Conservation (phyloP, 495 filamentous ascomycete species). For the Pyrenopolyporus hunteri region DNA sequence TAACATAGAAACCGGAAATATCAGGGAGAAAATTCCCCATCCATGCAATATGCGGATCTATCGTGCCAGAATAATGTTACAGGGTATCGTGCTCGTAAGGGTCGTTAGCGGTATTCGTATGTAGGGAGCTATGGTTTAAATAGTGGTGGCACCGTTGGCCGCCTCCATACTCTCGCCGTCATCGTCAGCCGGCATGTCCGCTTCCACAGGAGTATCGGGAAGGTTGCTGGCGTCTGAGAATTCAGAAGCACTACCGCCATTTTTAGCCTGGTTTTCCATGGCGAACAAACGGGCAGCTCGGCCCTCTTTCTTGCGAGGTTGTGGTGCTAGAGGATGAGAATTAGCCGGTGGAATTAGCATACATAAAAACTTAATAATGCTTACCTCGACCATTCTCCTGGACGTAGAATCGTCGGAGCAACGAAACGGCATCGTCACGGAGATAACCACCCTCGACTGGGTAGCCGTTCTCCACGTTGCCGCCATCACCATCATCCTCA, state of each 20-base stretch:
- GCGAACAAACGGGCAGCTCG: conserved; percentile 55
- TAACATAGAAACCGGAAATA: conserved; percentile 11
- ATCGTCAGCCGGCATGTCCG: conserved; percentile 12
- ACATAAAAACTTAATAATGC: conserved; percentile 1
- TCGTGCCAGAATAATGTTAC: conserved; percentile 20
- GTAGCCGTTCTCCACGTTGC: conserved; percentile 71
- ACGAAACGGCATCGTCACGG: conserved; percentile 85
- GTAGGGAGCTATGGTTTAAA: background rate
- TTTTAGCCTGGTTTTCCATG: conserved; percentile 42
- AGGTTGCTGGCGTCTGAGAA: conserved; percentile 24
- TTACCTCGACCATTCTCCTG: conserved; percentile 91
- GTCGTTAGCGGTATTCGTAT: background rate
- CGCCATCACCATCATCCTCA: conserved; percentile 48
- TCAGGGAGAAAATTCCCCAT: conserved; percentile 17
- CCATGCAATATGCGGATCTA: conserved; percentile 30
- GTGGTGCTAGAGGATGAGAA: conserved; percentile 47
- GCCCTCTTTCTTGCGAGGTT: conserved; percentile 60
- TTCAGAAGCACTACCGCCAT: conserved; percentile 20
- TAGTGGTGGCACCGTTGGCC: background rate
- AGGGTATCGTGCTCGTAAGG: conserved; percentile 11
- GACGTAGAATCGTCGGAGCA: conserved; percentile 91
- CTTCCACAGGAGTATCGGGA: conserved; percentile 23
- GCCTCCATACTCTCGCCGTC: background rate
- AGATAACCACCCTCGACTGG: conserved; percentile 82
- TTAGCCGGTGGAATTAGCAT: conserved; percentile 7